Evolutionary conservation across 2,329 filamentous ascomycete genomes (phyloP).

Genomic region (Purpureocillium lavendulum): DNA sequence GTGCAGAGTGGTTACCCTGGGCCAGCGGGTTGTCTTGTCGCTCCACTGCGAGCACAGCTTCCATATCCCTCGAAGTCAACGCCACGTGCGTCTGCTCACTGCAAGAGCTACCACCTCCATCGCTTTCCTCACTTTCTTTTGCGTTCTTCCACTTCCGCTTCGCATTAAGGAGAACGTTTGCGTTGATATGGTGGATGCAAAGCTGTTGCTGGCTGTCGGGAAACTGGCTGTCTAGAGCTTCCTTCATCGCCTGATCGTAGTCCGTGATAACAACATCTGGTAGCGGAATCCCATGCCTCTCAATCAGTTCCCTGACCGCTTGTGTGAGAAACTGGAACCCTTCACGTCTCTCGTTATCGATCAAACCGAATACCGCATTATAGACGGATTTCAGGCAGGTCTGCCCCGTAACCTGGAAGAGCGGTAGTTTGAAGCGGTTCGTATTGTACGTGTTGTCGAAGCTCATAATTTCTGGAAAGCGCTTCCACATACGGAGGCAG

Average conservation of each 20-base stretch:
- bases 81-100: not conserved
- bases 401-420: constrained; percentile 1
- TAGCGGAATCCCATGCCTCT: not conserved
- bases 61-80: not conserved
- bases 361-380: not conserved
- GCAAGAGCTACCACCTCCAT: not conserved
- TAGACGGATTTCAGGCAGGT: not conserved
- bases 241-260: constrained; percentile 3
- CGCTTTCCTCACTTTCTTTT: not conserved
- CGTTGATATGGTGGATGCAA: too few species aligned
- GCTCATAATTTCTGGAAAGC: constrained; percentile 5
- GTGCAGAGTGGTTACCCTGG: not conserved
- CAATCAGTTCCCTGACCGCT: not conserved
- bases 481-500: constrained; percentile 4
- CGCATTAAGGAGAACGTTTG: too few species aligned
- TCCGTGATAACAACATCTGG: constrained; percentile 1
- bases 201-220: constrained; percentile 1
- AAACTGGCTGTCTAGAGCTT: constrained; percentile 2
- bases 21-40: not conserved
- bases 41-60: not conserved
- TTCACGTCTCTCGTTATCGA: constrained; percentile 3
- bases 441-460: constrained; percentile 5
- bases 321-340: constrained; percentile 3
- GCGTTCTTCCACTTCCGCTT: too few species aligned
- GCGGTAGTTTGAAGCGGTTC: constrained; percentile 4